Base-by-base conservation (phyloP, 1,284 basidiomycete species). In the Moesziomyces parantarcticus region DNA sequence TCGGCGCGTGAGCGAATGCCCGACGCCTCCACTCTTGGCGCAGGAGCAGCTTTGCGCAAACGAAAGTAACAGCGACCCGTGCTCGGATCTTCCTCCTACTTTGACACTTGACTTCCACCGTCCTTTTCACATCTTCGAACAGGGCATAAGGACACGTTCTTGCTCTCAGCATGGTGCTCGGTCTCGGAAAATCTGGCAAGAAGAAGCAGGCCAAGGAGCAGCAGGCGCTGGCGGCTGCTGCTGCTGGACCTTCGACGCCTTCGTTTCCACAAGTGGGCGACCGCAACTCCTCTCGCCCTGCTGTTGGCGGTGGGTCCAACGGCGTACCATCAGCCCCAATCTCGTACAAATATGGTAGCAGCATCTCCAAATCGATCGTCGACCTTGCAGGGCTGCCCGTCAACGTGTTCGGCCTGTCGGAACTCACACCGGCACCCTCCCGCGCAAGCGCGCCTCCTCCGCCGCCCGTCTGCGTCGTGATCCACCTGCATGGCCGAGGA, bases 401-500 rank as follows among this genome's bases (percentile, higher is more conserved):
- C 49, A 72, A 78, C 41, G 77, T 83, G 1, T 82, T 78, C 46
- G 82, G 82, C 8, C 55, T 82, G 8, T 41, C 67, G 20, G 73
- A 83, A 47, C 59, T 83, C 23, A 76, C 75, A 1, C 77, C 76
- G 8, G 60, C 57, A 2, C 58, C 63, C 2, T 57, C 75, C n/a
- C 62, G 75, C 14, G 58, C 72, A 3, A 59, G 61, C 10, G 72
- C 75, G 13, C 65, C 75, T 1, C 54, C 70, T 23, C 64, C 66
- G 21, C 79, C 82, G 7, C 69, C 78, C 7, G 75, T 83, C 25
- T 78, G 76, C 46, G 54, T 81, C 6, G 51, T 70, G 13, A 62
- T 83, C 32, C 79, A 82, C 57, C 62, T 82, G 61, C 82, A 83
- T 39, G 82, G 82, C 6, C 75, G 82, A 20, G 75, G 73, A 2